Conservation (phyloP, 768 basidiomycete species). For the Calocybe indica region DNA sequence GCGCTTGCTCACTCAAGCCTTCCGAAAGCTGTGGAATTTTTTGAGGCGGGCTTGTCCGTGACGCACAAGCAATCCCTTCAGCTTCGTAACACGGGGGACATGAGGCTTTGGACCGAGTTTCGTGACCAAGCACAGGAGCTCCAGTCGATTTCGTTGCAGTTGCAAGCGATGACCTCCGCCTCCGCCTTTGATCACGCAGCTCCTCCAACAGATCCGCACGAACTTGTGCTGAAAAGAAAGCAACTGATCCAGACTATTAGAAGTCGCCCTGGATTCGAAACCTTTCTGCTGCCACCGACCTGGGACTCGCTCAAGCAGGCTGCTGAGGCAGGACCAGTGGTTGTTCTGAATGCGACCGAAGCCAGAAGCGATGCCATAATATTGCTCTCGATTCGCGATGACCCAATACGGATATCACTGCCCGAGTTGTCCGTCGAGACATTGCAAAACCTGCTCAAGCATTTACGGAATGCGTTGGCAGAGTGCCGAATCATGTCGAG, state of each 20-base stretch:
- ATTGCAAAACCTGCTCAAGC: too few species aligned
- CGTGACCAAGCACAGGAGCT: conserved; percentile 1
- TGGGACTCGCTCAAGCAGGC: conserved; percentile 4
- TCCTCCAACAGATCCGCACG: neutral
- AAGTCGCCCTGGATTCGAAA: conserved; percentile 6
- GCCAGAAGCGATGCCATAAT: conserved; percentile 11
- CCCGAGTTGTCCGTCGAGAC: too few species aligned
- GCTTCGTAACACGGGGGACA: conserved; percentile 1
- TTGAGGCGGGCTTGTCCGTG: conserved; percentile 9
- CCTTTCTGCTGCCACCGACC: conserved; percentile 5
- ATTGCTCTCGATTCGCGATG: too few species aligned
- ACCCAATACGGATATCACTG: too few species aligned
- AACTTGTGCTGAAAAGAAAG: conserved; percentile 3
- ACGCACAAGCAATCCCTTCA: conserved; percentile 4
- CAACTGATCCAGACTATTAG: conserved; percentile 8
- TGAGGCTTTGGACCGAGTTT: neutral
- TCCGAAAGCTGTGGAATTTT: conserved; percentile 8
- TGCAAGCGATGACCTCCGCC: neutral
- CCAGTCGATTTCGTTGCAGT: neutral
- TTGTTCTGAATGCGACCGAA: conserved; percentile 9
- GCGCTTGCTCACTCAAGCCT: conserved; percentile 4
- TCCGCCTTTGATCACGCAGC: neutral
- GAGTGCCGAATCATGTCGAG: too few species aligned
- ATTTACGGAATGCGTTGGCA: too few species aligned
- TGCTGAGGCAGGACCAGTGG: conserved; percentile 9